Percentiles rank a stretch among this genome's conserved stretches.
Evolutionary conservation across 352 stramenopile genomes (phyloP).

Genomic region (Discostella stelligera): DNA sequence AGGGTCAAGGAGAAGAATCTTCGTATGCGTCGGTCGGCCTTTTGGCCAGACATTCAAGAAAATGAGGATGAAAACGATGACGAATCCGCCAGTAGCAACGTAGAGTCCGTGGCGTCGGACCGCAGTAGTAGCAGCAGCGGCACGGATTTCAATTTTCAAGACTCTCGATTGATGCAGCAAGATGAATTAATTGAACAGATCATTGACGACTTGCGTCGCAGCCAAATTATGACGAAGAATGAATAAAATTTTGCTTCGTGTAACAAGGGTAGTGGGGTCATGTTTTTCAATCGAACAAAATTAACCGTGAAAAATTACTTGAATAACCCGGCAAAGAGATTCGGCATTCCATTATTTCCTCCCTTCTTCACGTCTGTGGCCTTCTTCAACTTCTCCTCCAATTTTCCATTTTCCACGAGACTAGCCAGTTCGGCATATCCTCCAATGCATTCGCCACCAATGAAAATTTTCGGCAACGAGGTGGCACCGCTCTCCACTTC

Average conservation of each 20-base stretch:
- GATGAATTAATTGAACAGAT: neutral
- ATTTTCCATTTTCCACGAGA: conserved; percentile 49
- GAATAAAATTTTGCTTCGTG: too few species aligned
- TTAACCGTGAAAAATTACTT: too few species aligned
- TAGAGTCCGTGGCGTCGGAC: neutral
- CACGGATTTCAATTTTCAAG: neutral
- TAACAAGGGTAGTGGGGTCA: too few species aligned
- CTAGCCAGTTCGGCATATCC: conserved; percentile 59
- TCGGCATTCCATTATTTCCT: neutral
- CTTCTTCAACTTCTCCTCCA: conserved; percentile 53
- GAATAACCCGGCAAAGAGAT: too few species aligned
- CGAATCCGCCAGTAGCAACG: neutral
- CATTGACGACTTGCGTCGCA: conserved; percentile 1
- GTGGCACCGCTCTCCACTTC: conserved; percentile 58
- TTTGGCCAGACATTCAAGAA: conserved; percentile 40
- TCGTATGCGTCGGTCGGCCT: conserved; percentile 1
- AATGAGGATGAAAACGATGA: conserved; percentile 24
- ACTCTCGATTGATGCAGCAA: neutral
- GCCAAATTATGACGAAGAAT: neutral
- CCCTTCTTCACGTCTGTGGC: conserved; percentile 43
- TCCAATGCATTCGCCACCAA: conserved; percentile 66
- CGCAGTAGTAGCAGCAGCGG: neutral
- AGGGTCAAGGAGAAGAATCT: neutral
- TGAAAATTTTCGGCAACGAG: conserved; percentile 67
- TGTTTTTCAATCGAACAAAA: too few species aligned